phyloP scores from a whole-genome alignment of 768 basidiomycete genomes.

The Pholiota molesta region DNA sequence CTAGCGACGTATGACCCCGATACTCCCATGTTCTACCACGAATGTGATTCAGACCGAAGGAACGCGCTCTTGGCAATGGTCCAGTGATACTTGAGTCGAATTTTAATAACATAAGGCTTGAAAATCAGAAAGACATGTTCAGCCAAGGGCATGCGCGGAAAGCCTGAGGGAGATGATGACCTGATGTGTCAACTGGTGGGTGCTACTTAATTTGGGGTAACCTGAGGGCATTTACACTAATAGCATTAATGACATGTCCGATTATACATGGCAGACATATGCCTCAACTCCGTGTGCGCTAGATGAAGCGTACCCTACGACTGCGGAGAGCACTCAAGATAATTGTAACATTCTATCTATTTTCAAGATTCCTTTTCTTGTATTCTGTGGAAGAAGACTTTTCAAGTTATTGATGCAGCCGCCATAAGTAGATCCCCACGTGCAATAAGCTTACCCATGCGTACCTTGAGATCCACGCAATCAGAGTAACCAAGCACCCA shows the following conservation, averaged over 20 bases:
- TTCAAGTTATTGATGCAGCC: no score
- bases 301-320: not conserved
- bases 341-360: not conserved
- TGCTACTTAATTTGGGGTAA: not conserved
- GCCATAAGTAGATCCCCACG: no score
- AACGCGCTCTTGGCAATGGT: not conserved
- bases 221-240: not conserved
- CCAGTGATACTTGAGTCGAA: no score
- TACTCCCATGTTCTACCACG: not conserved
- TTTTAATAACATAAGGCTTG: no score
- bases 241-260: not conserved
- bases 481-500: no score
- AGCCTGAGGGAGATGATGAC: not conserved
- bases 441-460: no score
- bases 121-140: no score
- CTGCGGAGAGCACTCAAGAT: not conserved
- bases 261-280: not conserved
- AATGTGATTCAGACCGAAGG: no score
- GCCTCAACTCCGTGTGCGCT: not conserved
- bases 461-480: no score
- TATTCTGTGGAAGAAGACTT: no score
- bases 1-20: not conserved
- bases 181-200: not conserved
- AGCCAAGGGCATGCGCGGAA: no score
- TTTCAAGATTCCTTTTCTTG: not conserved